phyloP scores from a whole-genome alignment of 371 early-diverging fungal species.

The Haplosporangium sp. region DNA sequence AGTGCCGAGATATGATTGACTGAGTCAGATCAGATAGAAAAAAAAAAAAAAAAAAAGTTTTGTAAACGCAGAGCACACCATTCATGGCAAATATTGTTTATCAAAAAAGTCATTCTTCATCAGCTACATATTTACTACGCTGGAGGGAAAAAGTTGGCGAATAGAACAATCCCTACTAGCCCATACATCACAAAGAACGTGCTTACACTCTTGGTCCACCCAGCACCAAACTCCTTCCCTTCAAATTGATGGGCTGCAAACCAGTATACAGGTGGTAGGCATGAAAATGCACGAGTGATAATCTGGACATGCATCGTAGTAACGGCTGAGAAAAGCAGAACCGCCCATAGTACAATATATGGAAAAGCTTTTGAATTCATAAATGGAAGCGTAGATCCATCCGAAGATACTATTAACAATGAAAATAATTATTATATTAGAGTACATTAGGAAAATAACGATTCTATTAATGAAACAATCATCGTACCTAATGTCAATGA shows the following conservation, averaged over 20 bases:
- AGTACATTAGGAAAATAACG: neutral
- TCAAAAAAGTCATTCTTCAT: neutral
- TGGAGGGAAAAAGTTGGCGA: constrained; percentile 87
- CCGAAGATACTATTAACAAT: neutral
- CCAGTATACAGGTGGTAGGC: constrained; percentile 87
- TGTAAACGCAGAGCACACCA: neutral
- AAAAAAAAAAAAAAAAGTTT: neutral
- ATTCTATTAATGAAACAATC: neutral
- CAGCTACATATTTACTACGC: constrained; percentile 61
- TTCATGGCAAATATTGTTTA: neutral
- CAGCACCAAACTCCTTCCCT: constrained; percentile 14
- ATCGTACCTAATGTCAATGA: constrained; percentile 13
- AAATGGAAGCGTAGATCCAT: constrained; percentile 38
- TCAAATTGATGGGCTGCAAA: constrained; percentile 70
- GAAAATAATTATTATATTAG: neutral
- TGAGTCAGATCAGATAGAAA: constrained; percentile 4
- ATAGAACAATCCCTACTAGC: constrained; percentile 76
- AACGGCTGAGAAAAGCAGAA: constrained; percentile 69
- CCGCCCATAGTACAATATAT: constrained; percentile 78
- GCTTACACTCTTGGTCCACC: constrained; percentile 56
- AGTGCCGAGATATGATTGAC: neutral
- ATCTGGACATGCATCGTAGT: constrained; percentile 93
- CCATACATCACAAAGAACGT: constrained; percentile 81
- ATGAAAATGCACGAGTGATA: constrained; percentile 88
- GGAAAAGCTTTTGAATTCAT: constrained; percentile 59